A percentile compares a stretch with the other conserved stretches of the same genome.
Evolutionary conservation across 768 basidiomycete genomes (phyloP).

Genomic region (Crucibulum laeve): DNA sequence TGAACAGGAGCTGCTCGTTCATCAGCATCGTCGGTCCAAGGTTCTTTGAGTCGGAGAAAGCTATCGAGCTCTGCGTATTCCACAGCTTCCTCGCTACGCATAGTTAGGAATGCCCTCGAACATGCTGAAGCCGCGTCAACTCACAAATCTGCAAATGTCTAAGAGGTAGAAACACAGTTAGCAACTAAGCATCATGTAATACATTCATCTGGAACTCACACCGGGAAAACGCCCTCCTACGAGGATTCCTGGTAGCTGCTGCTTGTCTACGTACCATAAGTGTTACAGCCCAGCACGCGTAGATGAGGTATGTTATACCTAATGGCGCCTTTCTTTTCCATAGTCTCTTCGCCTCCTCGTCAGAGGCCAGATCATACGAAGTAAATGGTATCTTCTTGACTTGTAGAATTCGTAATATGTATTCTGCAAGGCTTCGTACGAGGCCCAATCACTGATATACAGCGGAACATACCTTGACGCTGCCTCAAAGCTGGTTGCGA

Average conservation of each 20-base stretch:
- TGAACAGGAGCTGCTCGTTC: constrained; percentile 49
- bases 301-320: constrained; percentile 29
- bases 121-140: constrained; percentile 16
- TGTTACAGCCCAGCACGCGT: constrained; percentile 2
- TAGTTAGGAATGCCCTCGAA: constrained; percentile 2
- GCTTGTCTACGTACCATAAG: constrained; percentile 51
- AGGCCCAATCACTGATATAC: background rate
- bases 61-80: constrained; percentile 68
- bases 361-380: constrained; percentile 82
- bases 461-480: constrained; percentile 57
- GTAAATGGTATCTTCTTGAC: constrained; percentile 81
- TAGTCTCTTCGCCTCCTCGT: constrained; percentile 71
- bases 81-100: constrained; percentile 74
- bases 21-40: constrained; percentile 59
- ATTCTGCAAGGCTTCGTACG: constrained; percentile 44
- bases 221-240: constrained; percentile 75
- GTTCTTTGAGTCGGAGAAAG: constrained; percentile 72
- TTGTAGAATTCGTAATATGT: constrained; percentile 76
- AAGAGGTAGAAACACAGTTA: constrained; percentile 6
- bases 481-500: constrained; percentile 74
- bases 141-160: constrained; percentile 77
- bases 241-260: constrained; percentile 80
- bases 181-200: constrained; percentile 3
- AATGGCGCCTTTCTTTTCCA: constrained; percentile 80
- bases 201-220: constrained; percentile 37